These are phyloP conservation scores for Penicillium sp. DNA, from an alignment of 2,329 filamentous ascomycete genomes.

Conservation along the genomic window DNA sequence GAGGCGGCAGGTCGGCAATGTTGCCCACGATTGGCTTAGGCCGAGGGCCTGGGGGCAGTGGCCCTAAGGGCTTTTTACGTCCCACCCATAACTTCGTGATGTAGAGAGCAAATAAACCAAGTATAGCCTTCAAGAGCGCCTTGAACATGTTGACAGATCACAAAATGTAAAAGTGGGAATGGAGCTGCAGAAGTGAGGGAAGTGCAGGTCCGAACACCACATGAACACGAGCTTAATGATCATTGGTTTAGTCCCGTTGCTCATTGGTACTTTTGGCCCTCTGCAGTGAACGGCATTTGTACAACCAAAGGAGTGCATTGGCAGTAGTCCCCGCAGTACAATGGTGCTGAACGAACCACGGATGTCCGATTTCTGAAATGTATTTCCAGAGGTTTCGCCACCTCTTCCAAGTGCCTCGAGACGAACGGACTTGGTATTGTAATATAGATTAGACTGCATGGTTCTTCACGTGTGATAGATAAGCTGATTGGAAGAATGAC, in stretches of 20 bases:
- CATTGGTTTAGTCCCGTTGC: accelerated
- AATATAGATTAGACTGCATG: background rate
- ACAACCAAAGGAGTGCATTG: background rate
- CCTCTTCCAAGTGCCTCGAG: background rate
- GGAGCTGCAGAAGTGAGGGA: background rate
- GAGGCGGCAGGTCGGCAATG: conserved; percentile 48
- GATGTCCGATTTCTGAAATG: background rate
- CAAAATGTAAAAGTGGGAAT: background rate
- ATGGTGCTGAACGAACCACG: background rate
- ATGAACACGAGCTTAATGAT: background rate
- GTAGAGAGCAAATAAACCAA: background rate
- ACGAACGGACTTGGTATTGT: background rate
- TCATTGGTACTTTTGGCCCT: background rate
- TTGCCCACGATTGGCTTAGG: conserved; percentile 53
- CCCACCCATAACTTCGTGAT: background rate
- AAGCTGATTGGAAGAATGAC: background rate
- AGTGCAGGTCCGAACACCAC: background rate
- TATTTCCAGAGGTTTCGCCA: background rate
- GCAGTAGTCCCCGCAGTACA: background rate
- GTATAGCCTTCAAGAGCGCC: background rate
- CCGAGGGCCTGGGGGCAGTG: conserved; percentile 53
- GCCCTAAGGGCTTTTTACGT: background rate
- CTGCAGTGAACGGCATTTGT: background rate
- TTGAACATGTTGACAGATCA: background rate
- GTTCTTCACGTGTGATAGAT: background rate